phyloP scores from a whole-genome alignment of 2,329 filamentous ascomycete genomes.

The Bipolaris gigantea region DNA sequence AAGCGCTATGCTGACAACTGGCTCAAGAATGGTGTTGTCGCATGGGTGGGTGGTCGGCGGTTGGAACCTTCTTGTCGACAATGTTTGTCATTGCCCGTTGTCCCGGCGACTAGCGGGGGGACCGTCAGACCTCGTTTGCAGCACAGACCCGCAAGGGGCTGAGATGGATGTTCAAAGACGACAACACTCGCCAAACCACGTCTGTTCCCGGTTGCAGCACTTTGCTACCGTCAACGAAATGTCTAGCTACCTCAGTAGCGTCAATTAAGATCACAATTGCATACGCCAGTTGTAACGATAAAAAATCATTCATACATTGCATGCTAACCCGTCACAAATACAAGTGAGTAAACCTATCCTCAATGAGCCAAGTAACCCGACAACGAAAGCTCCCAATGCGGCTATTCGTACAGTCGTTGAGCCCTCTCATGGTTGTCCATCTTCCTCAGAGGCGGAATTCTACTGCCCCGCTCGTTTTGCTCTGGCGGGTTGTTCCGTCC shows the following conservation, averaged over 20 bases:
- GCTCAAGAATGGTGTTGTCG: conserved; percentile 7
- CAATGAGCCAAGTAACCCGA: conserved; percentile 31
- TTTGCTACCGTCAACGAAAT: neutral
- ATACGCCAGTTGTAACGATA: conserved; percentile 7
- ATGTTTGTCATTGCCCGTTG: conserved; percentile 17
- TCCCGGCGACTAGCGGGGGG: conserved; percentile 7
- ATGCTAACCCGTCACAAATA: conserved; percentile 46
- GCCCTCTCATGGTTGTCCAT: conserved; percentile 23
- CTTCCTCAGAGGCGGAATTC: conserved; percentile 20
- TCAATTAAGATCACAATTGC: neutral
- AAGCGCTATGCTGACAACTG: conserved; percentile 4
- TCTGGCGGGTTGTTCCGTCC: conserved; percentile 27
- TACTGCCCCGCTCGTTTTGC: conserved; percentile 21
- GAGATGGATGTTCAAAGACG: neutral
- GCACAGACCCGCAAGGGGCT: neutral
- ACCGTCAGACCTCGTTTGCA: neutral
- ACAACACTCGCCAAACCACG: neutral
- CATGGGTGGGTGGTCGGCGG: conserved; percentile 6
- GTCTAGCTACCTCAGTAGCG: neutral
- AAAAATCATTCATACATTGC: conserved; percentile 40
- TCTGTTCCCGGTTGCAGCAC: neutral
- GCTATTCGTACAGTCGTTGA: conserved; percentile 20
- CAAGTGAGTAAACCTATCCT: conserved; percentile 40
- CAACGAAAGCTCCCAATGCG: conserved; percentile 31
- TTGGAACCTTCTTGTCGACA: conserved; percentile 4